Evolutionary conservation across 495 filamentous ascomycete species (phyloP).

Genomic region (Penicillium paxilli): DNA sequence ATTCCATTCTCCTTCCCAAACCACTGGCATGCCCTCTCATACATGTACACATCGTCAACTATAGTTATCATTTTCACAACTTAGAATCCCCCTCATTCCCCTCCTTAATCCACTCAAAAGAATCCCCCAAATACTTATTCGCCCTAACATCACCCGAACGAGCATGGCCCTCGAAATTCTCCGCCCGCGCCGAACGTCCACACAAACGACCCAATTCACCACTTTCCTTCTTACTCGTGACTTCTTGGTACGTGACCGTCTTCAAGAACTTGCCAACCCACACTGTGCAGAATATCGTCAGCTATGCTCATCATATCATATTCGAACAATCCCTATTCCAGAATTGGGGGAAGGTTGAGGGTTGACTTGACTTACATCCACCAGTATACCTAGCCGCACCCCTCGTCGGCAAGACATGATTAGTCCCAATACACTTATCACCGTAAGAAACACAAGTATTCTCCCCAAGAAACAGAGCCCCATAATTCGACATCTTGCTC

Average conservation of each 20-base stretch:
- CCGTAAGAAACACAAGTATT: slow-evolving; percentile 56
- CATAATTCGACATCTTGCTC: slow-evolving; percentile 52
- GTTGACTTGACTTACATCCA: slow-evolving; percentile 18
- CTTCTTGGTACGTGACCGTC: slow-evolving; percentile 56
- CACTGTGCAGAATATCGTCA: slow-evolving; percentile 18
- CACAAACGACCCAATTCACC: slow-evolving; percentile 52
- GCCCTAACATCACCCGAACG: slow-evolving; percentile 49
- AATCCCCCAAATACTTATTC: slow-evolving; percentile 40
- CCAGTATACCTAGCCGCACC: slow-evolving; percentile 50
- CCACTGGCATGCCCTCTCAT: no score
- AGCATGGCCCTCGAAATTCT: slow-evolving; percentile 56
- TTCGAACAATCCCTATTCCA: no score
- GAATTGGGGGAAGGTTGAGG: not conserved
- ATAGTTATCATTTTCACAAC: no score
- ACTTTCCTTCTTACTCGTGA: slow-evolving; percentile 41
- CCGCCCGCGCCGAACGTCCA: slow-evolving; percentile 49
- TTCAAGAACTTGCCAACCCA: slow-evolving; percentile 55
- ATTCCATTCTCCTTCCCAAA: no score
- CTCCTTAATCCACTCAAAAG: slow-evolving; percentile 41
- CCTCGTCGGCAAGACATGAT: slow-evolving; percentile 53
- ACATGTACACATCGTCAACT: no score
- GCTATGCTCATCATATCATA: no score
- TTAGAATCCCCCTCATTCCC: no score
- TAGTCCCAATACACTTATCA: slow-evolving; percentile 56
- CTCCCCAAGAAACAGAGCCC: slow-evolving; percentile 52